A percentile compares a stretch with the other conserved stretches of the same genome.
Conservation (phyloP, 441 rosid species). For the Euphorbia schlechtendalii region DNA sequence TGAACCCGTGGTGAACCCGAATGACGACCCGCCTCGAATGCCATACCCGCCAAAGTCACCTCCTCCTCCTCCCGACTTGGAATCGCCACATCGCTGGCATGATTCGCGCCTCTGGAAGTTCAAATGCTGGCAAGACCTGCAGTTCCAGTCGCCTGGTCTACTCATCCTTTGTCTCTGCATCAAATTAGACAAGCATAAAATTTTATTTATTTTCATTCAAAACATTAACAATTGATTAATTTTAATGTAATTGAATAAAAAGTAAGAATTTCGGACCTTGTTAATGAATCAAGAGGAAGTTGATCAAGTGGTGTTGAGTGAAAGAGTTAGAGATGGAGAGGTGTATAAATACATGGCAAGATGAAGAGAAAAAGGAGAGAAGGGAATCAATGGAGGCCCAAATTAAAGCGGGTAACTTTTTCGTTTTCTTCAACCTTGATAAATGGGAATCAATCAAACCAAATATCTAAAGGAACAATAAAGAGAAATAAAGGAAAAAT, state of each 20-base stretch:
- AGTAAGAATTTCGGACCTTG: background rate
- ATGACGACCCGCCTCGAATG: conserved; percentile 38
- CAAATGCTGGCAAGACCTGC: conserved; percentile 82
- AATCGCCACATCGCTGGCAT: conserved; percentile 84
- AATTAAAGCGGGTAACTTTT: conserved; percentile 12
- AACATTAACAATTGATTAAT: no score
- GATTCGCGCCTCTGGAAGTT: conserved; percentile 90
- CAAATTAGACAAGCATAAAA: no score
- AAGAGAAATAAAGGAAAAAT: conserved; percentile 34
- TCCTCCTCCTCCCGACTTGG: conserved; percentile 40
- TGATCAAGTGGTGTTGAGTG: background rate
- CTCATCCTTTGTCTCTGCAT: conserved; percentile 42
- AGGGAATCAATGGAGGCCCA: conserved; percentile 8
- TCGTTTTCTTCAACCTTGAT: conserved; percentile 47
- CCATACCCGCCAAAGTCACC: conserved; percentile 41
- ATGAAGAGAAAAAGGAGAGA: conserved; percentile 10
- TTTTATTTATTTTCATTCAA: no score
- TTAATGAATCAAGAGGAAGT: no score
- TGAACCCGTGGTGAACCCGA: conserved; percentile 52
- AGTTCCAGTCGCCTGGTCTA: conserved; percentile 97
- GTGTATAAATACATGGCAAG: conserved; percentile 40
- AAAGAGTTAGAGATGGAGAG: conserved; percentile 18
- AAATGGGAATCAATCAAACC: conserved; percentile 32
- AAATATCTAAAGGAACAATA: conserved; percentile 27
- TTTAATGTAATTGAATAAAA: no score